phyloP scores from a whole-genome alignment of 202 grass and related monocot species.

The Brachypodium distachyon region DNA sequence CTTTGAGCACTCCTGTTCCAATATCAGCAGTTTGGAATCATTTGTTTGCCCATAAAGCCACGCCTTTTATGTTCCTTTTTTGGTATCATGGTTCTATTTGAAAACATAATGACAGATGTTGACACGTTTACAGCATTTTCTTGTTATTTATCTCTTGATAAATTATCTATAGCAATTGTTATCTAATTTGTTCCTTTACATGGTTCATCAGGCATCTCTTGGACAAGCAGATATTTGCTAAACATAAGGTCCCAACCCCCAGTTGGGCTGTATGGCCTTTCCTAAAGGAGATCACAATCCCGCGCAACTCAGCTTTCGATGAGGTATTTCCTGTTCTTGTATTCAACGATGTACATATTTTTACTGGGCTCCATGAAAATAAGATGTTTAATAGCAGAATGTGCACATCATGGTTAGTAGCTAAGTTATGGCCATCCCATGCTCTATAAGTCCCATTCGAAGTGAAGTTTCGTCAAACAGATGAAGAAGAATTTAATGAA shows the following conservation, averaged over 20 bases:
- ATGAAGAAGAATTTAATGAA: conserved; percentile 18
- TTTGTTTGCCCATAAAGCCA: conserved; percentile 8
- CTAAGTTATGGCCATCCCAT: neutral
- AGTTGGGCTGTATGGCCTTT: no score
- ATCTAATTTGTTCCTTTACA: neutral
- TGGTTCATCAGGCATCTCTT: neutral
- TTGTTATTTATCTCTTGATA: neutral
- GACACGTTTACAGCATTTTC: neutral
- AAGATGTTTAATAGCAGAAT: conserved; percentile 7
- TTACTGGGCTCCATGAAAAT: neutral
- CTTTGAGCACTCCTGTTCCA: conserved; percentile 8
- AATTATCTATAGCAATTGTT: neutral
- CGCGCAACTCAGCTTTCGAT: neutral
- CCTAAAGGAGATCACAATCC: no score
- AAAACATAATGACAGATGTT: neutral
- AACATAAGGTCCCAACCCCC: no score
- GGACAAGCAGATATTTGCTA: neutral
- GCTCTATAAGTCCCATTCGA: conserved; percentile 5
- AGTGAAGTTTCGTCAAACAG: conserved; percentile 17
- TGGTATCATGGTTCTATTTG: conserved; percentile 36
- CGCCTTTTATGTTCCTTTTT: conserved; percentile 27
- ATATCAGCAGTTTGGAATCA: conserved; percentile 25
- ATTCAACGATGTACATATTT: neutral
- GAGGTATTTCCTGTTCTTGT: neutral
- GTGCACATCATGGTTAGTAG: neutral